These are phyloP conservation scores for Globisporangium iwayamae DNA, from an alignment of 352 stramenopile genomes.

Conservation along the genomic window DNA sequence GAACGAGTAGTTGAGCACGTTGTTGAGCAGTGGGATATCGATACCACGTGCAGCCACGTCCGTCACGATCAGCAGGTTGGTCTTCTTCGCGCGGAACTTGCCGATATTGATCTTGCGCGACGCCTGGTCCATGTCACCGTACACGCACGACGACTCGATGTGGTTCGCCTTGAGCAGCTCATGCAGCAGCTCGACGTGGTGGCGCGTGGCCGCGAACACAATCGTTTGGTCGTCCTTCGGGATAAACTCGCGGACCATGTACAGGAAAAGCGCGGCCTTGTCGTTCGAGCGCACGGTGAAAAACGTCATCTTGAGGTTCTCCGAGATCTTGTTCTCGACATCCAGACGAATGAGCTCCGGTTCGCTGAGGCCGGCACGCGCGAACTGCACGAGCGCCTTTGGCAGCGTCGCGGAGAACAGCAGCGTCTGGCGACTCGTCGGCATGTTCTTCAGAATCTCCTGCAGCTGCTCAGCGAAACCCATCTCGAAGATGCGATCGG, in stretches of 20 bases:
- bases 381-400: constrained; percentile 97
- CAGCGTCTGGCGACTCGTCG: constrained; percentile 83
- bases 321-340: constrained; percentile 97
- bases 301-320: constrained; percentile 97
- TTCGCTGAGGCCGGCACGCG: constrained; percentile 95
- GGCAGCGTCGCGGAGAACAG: constrained; percentile 97
- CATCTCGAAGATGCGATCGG: constrained; percentile 99
- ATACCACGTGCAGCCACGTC: constrained; percentile 94
- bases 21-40: constrained; percentile 96
- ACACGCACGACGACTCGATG: constrained; percentile 88
- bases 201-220: constrained; percentile 97
- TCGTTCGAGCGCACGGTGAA: constrained; percentile 94
- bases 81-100: constrained; percentile 90
- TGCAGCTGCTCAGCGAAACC: constrained; percentile 97
- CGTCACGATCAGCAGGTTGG: constrained; percentile 91
- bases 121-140: constrained; percentile 94
- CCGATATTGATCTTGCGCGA: constrained; percentile 88
- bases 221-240: constrained; percentile 93
- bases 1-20: constrained; percentile 96
- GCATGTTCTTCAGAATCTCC: constrained; percentile 92
- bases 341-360: constrained; percentile 97
- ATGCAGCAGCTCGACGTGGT: constrained; percentile 99
- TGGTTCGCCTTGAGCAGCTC: constrained; percentile 84
- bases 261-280: constrained; percentile 95
- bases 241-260: constrained; percentile 95